These are phyloP conservation scores for Chytridium lagenaria DNA, from an alignment of 371 early-diverging fungal genomes.

Conservation along the genomic window DNA sequence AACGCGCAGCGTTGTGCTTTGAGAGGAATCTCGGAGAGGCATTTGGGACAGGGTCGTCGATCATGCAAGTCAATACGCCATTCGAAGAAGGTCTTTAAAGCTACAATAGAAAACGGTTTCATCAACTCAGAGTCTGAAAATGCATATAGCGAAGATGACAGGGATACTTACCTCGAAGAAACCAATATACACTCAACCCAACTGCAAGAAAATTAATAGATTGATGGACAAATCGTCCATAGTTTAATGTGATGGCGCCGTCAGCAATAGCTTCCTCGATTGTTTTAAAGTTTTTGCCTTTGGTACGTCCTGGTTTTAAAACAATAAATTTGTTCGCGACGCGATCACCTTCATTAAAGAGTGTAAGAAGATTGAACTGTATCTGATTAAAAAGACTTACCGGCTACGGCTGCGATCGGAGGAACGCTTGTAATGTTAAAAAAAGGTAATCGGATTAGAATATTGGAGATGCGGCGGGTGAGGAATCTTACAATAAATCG, in stretches of 20 bases:
- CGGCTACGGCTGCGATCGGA: slow-evolving; percentile 5
- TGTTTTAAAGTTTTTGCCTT: slow-evolving; percentile 17
- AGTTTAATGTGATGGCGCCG: slow-evolving; percentile 38
- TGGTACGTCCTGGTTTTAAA: slow-evolving; percentile 23
- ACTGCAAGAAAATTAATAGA: slow-evolving; percentile 38
- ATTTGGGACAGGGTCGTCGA: slow-evolving; percentile 22
- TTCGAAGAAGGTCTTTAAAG: slow-evolving; percentile 24
- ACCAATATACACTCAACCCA: slow-evolving; percentile 36
- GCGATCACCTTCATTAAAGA: slow-evolving; percentile 8
- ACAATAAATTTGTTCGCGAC: slow-evolving; percentile 20
- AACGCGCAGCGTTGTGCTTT: slow-evolving; percentile 12
- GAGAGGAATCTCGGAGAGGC: slow-evolving; percentile 28
- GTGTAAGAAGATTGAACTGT: background rate
- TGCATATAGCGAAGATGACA: background rate
- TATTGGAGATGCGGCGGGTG: background rate
- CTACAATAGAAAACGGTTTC: slow-evolving; percentile 4
- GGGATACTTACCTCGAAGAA: slow-evolving; percentile 20
- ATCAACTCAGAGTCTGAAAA: no score
- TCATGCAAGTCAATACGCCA: slow-evolving; percentile 9
- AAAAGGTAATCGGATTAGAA: background rate
- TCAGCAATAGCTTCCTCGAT: slow-evolving; percentile 30
- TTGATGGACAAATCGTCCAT: slow-evolving; percentile 38
- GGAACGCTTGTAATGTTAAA: background rate
- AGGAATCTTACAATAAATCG: background rate
- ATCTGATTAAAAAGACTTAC: background rate